Evolutionary conservation across 1,139 yeast species (phyloP), one percentile per base, ranked within the genome.

Genomic region (Suhomyces kunorum): DNA sequence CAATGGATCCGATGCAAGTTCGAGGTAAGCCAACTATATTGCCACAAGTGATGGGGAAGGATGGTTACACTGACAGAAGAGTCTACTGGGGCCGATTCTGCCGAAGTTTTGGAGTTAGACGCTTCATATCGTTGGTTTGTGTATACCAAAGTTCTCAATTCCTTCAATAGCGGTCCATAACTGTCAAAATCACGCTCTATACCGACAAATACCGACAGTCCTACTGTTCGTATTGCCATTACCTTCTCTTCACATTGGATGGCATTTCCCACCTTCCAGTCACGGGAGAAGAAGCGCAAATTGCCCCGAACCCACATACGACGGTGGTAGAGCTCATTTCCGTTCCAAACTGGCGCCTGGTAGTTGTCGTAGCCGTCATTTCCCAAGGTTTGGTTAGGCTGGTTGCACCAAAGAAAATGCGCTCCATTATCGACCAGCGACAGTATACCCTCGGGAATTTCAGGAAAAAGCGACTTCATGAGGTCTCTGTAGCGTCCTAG

Each of bases 281-380:
- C 8, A 8, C 16, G 12, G n/a, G 26, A 17, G 53, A 57, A 53
- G 55, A 76, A 73, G 5, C 61, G 61, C 20, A 87, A 62, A 18
- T 70, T 59, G 1, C 97, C 97, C 28, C 82, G 80, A 0, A 78
- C 81, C 97, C 97, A 90, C 80, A 90, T 76, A 25, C 97, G 66
- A 45, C 94, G 66, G 18, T 64, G 63, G 55, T 68, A 87, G 6
- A 63, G 53, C 3, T 52, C 39, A 6, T 53, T 52, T 5, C 45
- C 44, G 2, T 31, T 34, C 29, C 46, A 52, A 1, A 44, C 31
- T 1, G 96, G 96, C 1, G 92, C 81, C 58, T 87, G 95, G 51
- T 83, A 80, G 42, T 81, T 72, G 50, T 87, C 95, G 60, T 87
- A 90, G 0, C 97, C 97, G 59, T 90, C 98, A 2, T 54, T 34